Conservation (phyloP, 2,329 filamentous ascomycete species). For the Tolypocladium amazonense region DNA sequence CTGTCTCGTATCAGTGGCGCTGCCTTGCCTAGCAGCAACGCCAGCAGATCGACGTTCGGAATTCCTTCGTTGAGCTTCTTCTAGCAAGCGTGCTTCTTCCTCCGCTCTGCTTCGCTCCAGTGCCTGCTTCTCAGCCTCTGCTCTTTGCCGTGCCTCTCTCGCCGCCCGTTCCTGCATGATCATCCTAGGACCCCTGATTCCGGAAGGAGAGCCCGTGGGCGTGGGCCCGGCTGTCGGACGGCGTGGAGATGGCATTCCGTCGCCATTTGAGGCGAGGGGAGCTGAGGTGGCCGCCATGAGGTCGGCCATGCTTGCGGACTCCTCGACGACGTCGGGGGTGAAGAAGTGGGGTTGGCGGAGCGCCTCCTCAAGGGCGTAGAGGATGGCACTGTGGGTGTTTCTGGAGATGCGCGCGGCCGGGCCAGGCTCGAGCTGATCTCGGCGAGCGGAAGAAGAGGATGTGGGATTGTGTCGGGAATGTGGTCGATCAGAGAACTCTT, state of each 20-base stretch:
- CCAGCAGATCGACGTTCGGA: slow-evolving; percentile 50
- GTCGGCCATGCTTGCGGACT: slow-evolving; percentile 88
- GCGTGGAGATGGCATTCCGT: slow-evolving; percentile 31
- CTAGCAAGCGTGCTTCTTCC: slow-evolving; percentile 41
- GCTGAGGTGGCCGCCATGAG: slow-evolving; percentile 49
- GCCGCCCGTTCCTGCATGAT: slow-evolving; percentile 83
- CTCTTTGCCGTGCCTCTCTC: slow-evolving; percentile 60
- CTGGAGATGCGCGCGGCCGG: slow-evolving; percentile 59
- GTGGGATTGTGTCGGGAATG: slow-evolving; percentile 11
- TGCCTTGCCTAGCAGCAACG: slow-evolving; percentile 28
- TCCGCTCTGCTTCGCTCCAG: slow-evolving; percentile 47
- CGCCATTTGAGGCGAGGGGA: slow-evolving; percentile 44
- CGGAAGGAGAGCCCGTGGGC: slow-evolving; percentile 45
- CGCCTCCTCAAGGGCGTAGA: slow-evolving; percentile 85
- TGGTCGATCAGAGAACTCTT: slow-evolving; percentile 22
- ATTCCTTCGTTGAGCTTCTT: slow-evolving; percentile 45
- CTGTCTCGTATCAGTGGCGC: slow-evolving; percentile 18
- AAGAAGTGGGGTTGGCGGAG: slow-evolving; percentile 74
- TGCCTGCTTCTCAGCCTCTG: slow-evolving; percentile 49
- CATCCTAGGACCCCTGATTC: slow-evolving; percentile 74
- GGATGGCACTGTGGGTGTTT: slow-evolving; percentile 79
- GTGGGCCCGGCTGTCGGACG: slow-evolving; percentile 37
- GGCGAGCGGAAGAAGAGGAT: slow-evolving; percentile 19
- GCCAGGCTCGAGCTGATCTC: slow-evolving; percentile 28
- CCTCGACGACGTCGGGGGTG: slow-evolving; percentile 74